phyloP scores from a whole-genome alignment of 1,139 yeast species.

The Arxiozyma heterogenica region DNA sequence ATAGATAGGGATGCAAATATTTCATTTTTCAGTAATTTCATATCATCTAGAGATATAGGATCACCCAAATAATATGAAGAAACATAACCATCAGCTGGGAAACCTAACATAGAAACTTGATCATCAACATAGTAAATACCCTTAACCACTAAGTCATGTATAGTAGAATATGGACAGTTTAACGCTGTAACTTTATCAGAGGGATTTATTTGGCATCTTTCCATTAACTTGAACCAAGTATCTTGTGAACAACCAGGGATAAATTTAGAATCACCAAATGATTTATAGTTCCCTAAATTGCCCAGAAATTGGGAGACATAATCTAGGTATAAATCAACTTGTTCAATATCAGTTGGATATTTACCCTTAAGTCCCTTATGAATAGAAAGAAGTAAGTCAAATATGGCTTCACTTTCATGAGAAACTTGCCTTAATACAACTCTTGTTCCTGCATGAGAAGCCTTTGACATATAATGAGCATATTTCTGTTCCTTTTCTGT shows the following conservation, averaged over 20 bases:
- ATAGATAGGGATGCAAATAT: conserved; percentile 53
- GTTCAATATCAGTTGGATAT: conserved; percentile 38
- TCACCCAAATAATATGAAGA: conserved; percentile 58
- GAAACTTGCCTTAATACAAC: conserved; percentile 78
- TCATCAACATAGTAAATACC: conserved; percentile 44
- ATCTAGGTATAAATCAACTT: conserved; percentile 48
- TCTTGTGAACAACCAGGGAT: conserved; percentile 50
- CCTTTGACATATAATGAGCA: conserved; percentile 76
- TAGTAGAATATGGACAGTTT: conserved; percentile 31
- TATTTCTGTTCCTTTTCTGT: conserved; percentile 51
- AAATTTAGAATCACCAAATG: conserved; percentile 83
- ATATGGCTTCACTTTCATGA: conserved; percentile 68
- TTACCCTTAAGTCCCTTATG: conserved; percentile 47
- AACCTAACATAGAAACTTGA: conserved; percentile 52
- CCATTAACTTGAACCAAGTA: conserved; percentile 42
- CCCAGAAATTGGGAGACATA: conserved; percentile 73
- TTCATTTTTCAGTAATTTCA: conserved; percentile 49
- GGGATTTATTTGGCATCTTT: conserved; percentile 29
- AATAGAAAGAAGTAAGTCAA: conserved; percentile 53
- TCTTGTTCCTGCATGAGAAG: conserved; percentile 74
- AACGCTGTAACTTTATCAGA: conserved; percentile 13
- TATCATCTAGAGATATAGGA: conserved; percentile 46
- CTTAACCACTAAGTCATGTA: conserved; percentile 33
- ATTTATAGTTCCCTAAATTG: conserved; percentile 79
- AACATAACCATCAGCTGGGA: conserved; percentile 67